A percentile compares a stretch with the other conserved stretches of the same genome.
Evolutionary conservation across 2,329 filamentous ascomycete species (phyloP).

Genomic region (Beauveria scarabaeidicola): DNA sequence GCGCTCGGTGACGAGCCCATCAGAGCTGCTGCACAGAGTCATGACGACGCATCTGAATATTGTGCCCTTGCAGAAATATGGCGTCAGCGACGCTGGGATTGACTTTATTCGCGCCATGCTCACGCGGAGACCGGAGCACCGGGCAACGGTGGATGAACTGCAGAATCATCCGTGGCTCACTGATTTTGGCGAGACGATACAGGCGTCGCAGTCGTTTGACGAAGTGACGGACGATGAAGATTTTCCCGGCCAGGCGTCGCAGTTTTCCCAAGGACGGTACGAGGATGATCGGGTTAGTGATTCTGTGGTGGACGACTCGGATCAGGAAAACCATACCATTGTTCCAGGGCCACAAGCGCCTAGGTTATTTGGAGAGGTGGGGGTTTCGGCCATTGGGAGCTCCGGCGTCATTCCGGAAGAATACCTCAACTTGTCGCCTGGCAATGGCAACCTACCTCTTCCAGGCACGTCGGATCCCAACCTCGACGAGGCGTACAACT

Average conservation of each 20-base stretch:
- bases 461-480: constrained; percentile 38
- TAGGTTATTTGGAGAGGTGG: constrained; percentile 48
- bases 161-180: constrained; percentile 67
- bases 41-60: constrained; percentile 70
- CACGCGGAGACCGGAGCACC: constrained; percentile 65
- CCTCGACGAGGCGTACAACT: constrained; percentile 34
- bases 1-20: constrained; percentile 64
- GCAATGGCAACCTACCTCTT: constrained; percentile 30
- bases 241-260: constrained; percentile 50
- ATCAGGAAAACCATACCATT: constrained; percentile 70
- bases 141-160: constrained; percentile 65
- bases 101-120: constrained; percentile 74
- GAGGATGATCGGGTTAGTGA: constrained; percentile 33
- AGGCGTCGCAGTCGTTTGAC: constrained; percentile 43
- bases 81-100: constrained; percentile 59
- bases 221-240: constrained; percentile 54
- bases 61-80: constrained; percentile 47
- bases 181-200: constrained; percentile 21
- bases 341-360: constrained; percentile 37
- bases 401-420: constrained; percentile 42
- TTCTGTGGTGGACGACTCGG: constrained; percentile 57
- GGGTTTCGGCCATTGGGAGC: constrained; percentile 43
- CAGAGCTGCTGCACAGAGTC: constrained; percentile 74
- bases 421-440: constrained; percentile 39
- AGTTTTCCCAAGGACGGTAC: constrained; percentile 33